Evolutionary conservation across 495 filamentous ascomycete species (phyloP).

Genomic region (Trichocladium antarcticum): DNA sequence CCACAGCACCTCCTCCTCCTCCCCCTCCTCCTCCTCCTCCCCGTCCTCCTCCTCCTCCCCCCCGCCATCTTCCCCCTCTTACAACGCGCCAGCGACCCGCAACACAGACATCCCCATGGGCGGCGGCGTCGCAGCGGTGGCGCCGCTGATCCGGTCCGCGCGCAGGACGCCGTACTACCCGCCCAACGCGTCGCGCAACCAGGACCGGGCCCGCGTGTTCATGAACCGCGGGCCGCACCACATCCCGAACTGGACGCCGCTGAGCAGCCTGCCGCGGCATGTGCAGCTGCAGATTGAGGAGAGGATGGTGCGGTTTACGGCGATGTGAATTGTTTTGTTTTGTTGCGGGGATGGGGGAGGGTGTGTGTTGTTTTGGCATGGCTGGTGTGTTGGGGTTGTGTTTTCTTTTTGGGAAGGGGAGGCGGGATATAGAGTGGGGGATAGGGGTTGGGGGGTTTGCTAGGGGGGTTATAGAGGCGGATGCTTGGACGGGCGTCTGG

Average conservation of each 20-base stretch:
- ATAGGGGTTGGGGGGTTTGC: no score
- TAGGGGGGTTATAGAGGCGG: no score
- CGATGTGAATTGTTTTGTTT: background rate
- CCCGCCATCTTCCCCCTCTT: no score
- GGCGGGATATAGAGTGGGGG: no score
- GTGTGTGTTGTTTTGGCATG: background rate
- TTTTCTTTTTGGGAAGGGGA: no score
- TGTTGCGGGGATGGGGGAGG: background rate
- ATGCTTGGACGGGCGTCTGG: no score
- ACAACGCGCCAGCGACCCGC: no score
- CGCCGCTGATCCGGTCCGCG: background rate
- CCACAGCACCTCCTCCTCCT: background rate
- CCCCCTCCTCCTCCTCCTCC: background rate
- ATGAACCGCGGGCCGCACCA: slow-evolving; percentile 19
- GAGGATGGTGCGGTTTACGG: slow-evolving; percentile 10
- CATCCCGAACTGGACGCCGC: slow-evolving; percentile 18
- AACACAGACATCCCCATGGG: background rate
- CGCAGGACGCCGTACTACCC: slow-evolving; percentile 19
- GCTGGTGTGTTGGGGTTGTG: no score
- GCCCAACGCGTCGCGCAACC: slow-evolving; percentile 16
- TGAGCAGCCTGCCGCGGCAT: slow-evolving; percentile 14
- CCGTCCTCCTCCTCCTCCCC: background rate
- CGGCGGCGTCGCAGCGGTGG: background rate
- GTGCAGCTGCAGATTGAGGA: slow-evolving; percentile 16
- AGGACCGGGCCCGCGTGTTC: slow-evolving; percentile 12